Evolutionary conservation across 495 filamentous ascomycete genomes (phyloP).

Genomic region (Tuber borchii): DNA sequence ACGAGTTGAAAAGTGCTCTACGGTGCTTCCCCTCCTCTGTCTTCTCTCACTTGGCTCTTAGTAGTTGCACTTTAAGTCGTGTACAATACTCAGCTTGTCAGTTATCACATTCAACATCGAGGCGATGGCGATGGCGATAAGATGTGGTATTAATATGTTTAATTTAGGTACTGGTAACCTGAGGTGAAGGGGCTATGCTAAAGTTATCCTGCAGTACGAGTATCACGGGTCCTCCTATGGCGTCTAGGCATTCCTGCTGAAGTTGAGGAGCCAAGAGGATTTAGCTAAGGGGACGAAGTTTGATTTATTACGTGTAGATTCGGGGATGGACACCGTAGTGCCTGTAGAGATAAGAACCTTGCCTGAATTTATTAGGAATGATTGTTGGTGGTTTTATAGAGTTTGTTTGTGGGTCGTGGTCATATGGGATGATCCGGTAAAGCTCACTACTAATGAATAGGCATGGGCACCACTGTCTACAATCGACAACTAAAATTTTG

Average conservation of each 20-base stretch:
- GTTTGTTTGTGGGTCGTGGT: neutral
- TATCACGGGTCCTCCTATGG: neutral
- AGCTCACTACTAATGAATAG: neutral
- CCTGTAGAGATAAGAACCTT: neutral
- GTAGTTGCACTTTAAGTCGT: neutral
- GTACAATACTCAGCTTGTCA: neutral
- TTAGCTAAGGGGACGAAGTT: neutral
- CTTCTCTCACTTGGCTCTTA: neutral
- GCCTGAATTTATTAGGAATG: neutral
- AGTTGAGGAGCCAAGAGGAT: neutral
- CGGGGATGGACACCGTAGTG: neutral
- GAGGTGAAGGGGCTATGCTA: neutral
- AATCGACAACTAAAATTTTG: neutral
- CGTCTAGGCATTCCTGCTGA: neutral
- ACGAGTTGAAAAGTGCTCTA: neutral
- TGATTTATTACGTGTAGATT: neutral
- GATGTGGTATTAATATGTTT: neutral
- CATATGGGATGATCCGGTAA: neutral
- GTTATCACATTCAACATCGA: neutral
- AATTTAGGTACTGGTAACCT: neutral
- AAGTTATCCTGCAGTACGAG: no score
- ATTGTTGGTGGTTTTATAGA: neutral
- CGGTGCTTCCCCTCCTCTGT: neutral
- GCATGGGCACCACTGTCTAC: neutral
- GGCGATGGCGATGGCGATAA: neutral